A percentile compares a stretch with the other conserved stretches of the same genome.
Conservation (phyloP, 2,329 filamentous ascomycete species). For the Exserohilum turcica region DNA sequence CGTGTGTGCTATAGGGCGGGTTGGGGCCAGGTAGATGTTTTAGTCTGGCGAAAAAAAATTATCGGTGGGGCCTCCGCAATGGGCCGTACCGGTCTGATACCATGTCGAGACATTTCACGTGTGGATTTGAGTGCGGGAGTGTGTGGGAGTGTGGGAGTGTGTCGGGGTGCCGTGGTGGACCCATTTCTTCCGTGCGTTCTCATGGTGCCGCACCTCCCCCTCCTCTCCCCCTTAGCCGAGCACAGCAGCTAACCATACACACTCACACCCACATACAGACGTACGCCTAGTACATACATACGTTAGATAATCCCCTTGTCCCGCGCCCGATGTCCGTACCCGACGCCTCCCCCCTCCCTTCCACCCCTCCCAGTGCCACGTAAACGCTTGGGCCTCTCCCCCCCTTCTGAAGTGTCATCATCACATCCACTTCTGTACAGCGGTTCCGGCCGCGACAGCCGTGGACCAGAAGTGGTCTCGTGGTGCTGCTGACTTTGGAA, state of each 20-base stretch:
- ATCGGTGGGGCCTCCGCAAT: background rate
- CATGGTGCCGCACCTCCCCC: background rate
- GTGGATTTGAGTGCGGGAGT: background rate
- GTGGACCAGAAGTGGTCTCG: no score
- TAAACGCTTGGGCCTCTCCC: conserved; percentile 5
- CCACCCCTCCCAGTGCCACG: conserved; percentile 6
- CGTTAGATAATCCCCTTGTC: background rate
- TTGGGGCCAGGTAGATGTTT: background rate
- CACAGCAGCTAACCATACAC: background rate
- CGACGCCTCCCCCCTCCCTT: no score
- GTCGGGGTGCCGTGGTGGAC: conserved; percentile 11
- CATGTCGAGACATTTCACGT: background rate
- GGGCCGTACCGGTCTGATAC: background rate
- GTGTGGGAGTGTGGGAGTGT: background rate
- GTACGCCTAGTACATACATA: no score
- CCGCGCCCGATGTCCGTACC: background rate
- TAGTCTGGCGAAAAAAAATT: no score
- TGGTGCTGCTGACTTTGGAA: no score
- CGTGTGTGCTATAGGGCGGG: background rate
- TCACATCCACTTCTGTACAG: background rate
- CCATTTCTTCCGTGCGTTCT: conserved; percentile 16
- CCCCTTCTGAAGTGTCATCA: conserved; percentile 1
- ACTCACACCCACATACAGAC: background rate
- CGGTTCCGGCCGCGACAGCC: conserved; percentile 5
- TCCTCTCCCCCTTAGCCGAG: background rate